These are phyloP conservation scores for Diophrys sp. DNA, from an alignment of 73 alveolate genomes.

Conservation along the genomic window DNA sequence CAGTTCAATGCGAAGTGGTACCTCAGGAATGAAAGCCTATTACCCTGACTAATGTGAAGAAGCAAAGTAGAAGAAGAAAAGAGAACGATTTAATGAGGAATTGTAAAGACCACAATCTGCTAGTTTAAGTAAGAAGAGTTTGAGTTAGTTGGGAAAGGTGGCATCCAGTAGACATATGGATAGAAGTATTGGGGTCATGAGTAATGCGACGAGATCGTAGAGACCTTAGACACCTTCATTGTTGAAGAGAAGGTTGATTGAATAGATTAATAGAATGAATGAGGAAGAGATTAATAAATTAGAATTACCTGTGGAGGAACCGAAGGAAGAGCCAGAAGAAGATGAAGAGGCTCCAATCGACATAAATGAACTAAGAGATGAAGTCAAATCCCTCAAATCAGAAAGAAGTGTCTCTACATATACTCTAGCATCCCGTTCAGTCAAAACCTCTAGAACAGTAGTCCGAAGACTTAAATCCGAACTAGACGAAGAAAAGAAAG, in stretches of 20 bases:
- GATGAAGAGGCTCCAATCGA: background rate
- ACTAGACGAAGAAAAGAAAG: conserved; percentile 9
- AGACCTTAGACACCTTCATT: background rate
- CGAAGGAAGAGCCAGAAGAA: background rate
- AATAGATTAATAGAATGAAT: background rate
- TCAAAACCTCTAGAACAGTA: background rate
- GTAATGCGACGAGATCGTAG: background rate
- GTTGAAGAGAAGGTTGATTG: background rate
- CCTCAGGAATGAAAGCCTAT: background rate
- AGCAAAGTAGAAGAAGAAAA: background rate
- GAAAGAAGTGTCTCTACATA: background rate
- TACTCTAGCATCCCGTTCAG: background rate
- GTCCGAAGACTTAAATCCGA: background rate
- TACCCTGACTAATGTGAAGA: background rate
- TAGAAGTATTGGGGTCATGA: background rate
- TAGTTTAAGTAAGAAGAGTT: background rate
- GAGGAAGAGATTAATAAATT: background rate
- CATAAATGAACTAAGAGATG: background rate
- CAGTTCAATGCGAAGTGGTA: background rate
- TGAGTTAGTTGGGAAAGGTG: too few species aligned
- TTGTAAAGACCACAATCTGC: background rate
- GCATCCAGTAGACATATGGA: too few species aligned
- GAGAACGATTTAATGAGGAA: background rate
- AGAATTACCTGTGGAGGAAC: background rate
- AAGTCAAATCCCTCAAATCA: background rate